Percentiles rank a stretch among this genome's conserved stretches.
phyloP scores from a whole-genome alignment of 176 grass and related monocot genomes.

The Rhynchospora breviuscula region DNA sequence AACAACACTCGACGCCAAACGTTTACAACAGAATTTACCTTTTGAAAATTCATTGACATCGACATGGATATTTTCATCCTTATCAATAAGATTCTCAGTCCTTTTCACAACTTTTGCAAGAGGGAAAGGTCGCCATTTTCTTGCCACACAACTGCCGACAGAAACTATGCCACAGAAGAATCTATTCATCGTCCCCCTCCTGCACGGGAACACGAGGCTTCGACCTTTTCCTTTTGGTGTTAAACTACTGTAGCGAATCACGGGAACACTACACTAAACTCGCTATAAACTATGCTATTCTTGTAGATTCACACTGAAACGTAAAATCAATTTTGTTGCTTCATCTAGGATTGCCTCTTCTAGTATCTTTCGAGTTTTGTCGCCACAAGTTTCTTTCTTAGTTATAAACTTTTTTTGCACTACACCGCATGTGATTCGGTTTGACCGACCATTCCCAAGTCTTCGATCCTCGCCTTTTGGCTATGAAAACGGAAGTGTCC shows the following conservation, averaged over 20 bases:
- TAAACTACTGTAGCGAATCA: not conserved
- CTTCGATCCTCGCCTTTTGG: not conserved
- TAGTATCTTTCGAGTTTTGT: conserved; percentile 8
- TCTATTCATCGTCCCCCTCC: not conserved
- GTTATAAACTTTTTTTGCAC: not conserved
- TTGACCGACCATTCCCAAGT: not conserved
- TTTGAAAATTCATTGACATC: too few species aligned
- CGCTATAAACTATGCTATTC: too few species aligned
- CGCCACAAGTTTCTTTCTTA: not conserved
- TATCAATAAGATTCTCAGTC: not conserved
- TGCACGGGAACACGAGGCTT: too few species aligned
- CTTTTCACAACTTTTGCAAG: not conserved
- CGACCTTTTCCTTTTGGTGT: not conserved
- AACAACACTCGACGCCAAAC: too few species aligned
- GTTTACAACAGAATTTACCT: too few species aligned
- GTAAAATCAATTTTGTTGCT: too few species aligned
- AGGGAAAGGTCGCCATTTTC: not conserved
- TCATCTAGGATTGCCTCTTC: conserved; percentile 1
- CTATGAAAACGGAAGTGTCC: not conserved
- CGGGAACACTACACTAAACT: not conserved
- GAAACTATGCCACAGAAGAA: not conserved
- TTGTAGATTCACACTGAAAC: too few species aligned
- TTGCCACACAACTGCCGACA: not conserved
- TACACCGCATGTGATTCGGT: conserved; percentile 2
- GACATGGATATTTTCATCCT: not conserved